Evolutionary conservation across 768 basidiomycete species (phyloP), one percentile per base, ranked within the genome.

Genomic region (Rhizopogon vesiculosus): DNA sequence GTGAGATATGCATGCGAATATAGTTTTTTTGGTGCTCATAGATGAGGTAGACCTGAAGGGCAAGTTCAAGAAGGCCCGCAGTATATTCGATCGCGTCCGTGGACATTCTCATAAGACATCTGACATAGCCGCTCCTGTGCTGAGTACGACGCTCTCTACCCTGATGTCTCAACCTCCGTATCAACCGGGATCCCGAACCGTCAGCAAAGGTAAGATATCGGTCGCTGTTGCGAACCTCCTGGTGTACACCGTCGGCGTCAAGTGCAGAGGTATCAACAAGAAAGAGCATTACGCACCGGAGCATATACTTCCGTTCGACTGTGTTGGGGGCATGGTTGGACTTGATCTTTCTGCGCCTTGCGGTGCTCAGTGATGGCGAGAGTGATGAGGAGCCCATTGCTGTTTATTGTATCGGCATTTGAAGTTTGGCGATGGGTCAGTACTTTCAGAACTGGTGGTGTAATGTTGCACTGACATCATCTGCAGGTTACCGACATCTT

Each of bases 161-260:
- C 2, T 25, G 25, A 25, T 25, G 3, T 25, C 25, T 43, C 68
- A 71, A 33, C 59, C 55, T 5, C 40, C 48, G 2, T 15, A 41
- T n/a, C 61, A 39, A 46, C 40, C 61, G 15, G 59, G 62, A 15
- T 41, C 63, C 2, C 64, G 54, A 25, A 4, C 59, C 12, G 58
- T 53, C 22, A 62, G 62, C 10, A 88, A 85, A 63, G 71, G 72
- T 22, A 85, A 83, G 63, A 93, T 93, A 85, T 94, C 94, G 0
- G 66, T 80, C 28, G 77, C 79, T 2, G 80, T 98, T 2, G 82
- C 84, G 1, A 74, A 80, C 2, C 78, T 98, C 12, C 79, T 98
- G 18, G 88, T 98, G 28, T 98, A 98, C 70, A 98, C 96, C 5
- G 85, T 95, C 52, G 96, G 96, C 5, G 92, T 98, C 58, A 96